Conservation (phyloP, 2,329 filamentous ascomycete species). For the Colletotrichum sansevieriae region DNA sequence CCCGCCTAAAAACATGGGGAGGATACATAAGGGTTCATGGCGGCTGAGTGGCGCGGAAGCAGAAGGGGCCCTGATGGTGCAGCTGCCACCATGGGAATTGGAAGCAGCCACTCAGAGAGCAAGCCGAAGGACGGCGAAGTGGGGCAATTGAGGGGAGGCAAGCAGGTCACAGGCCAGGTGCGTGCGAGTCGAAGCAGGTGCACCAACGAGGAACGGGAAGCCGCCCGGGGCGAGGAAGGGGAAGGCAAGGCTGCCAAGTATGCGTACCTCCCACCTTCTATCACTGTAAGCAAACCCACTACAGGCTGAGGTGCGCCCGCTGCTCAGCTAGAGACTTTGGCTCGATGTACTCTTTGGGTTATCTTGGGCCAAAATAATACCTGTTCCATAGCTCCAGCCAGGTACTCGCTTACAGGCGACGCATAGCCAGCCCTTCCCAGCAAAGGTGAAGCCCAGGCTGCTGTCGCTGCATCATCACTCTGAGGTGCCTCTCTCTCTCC, state of each 20-base stretch:
- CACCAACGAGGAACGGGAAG: too few species aligned
- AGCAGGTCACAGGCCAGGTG: background rate
- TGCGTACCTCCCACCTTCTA: conserved; percentile 12
- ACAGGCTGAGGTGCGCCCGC: too few species aligned
- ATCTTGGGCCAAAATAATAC: too few species aligned
- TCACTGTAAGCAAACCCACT: background rate
- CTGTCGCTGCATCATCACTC: conserved; percentile 40
- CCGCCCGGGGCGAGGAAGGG: background rate
- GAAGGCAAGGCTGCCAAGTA: conserved; percentile 35
- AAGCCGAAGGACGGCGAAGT: background rate
- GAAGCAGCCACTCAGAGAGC: conserved; percentile 1
- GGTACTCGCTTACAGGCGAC: too few species aligned
- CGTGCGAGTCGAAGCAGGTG: too few species aligned
- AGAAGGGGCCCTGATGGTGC: conserved; percentile 14
- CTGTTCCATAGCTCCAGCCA: too few species aligned
- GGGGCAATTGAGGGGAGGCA: background rate
- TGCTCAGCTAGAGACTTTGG: too few species aligned
- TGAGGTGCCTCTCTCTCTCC: background rate
- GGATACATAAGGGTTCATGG: background rate
- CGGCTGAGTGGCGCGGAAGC: background rate
- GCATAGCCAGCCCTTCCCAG: conserved; percentile 25
- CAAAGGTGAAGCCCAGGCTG: conserved; percentile 36
- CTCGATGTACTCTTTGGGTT: too few species aligned
- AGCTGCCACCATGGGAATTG: background rate
- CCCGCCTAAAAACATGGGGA: background rate